Percentiles rank a stretch among this genome's conserved stretches.
Conservation (phyloP, 179 eudicot species). For the Spinacia oleracea region DNA sequence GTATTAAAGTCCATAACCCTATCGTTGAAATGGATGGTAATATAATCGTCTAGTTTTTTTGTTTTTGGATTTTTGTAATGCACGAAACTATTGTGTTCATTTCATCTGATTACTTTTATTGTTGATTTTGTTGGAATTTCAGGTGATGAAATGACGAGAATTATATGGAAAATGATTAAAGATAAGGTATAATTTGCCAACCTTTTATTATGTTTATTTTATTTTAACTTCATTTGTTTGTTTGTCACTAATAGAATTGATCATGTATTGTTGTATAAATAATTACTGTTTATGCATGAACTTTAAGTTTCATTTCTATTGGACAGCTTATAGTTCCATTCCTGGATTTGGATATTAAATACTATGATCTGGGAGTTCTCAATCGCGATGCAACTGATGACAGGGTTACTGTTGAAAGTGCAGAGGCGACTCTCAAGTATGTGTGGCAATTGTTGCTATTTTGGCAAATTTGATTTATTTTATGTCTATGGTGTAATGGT, state of each 20-base stretch:
- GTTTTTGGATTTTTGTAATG: not conserved
- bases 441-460: slow-evolving; percentile 20
- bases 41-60: not conserved
- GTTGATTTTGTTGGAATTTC: slow-evolving; percentile 11
- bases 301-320: not conserved
- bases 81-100: not conserved
- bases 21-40: slow-evolving; percentile 98
- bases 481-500: not conserved
- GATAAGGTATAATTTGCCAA: slow-evolving; percentile 51
- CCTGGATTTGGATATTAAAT: slow-evolving; percentile 88
- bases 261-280: slow-evolving; percentile 3
- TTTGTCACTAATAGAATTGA: not conserved
- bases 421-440: slow-evolving; percentile 89
- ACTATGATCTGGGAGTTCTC: slow-evolving; percentile 85
- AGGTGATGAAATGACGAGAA: slow-evolving; percentile 99
- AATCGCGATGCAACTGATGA: slow-evolving; percentile 94
- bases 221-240: not conserved
- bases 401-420: slow-evolving; percentile 85
- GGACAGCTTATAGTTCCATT: slow-evolving; percentile 81
- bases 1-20: slow-evolving; percentile 72
- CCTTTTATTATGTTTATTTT: not conserved
- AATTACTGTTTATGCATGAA: not conserved
- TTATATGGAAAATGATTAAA: slow-evolving; percentile 89
- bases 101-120: not conserved
- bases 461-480: not conserved